Evolutionary conservation across 306 rosid genomes (phyloP).

Genomic region (Oemleria cerasiformis): DNA sequence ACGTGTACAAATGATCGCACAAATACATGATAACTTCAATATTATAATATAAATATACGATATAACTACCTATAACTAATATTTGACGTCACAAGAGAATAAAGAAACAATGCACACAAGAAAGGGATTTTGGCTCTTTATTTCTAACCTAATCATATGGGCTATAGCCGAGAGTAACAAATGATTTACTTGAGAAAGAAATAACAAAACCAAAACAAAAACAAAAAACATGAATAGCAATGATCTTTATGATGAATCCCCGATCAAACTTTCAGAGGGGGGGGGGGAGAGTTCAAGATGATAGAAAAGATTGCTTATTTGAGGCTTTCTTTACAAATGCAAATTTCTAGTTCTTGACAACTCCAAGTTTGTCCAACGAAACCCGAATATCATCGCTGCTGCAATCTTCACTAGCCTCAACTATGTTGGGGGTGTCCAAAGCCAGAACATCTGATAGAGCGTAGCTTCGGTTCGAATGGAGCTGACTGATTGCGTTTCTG

Average conservation of each 20-base stretch:
- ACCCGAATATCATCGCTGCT: constrained; percentile 54
- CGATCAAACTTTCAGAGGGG: neutral
- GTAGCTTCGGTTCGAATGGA: constrained; percentile 78
- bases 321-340: neutral
- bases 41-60: no score
- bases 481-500: constrained; percentile 56
- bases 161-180: constrained; percentile 4
- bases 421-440: constrained; percentile 64
- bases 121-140: constrained; percentile 14
- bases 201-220: neutral
- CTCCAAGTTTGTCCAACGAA: constrained; percentile 63
- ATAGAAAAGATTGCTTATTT: neutral
- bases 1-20: no score
- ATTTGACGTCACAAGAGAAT: no score
- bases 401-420: constrained; percentile 56
- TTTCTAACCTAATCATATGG: constrained; percentile 3
- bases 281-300: neutral
- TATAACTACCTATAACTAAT: no score
- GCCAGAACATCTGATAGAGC: constrained; percentile 89
- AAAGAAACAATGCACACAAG: no score
- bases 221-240: neutral
- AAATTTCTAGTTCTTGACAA: constrained; percentile 41
- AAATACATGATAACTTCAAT: no score
- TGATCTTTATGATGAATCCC: neutral
- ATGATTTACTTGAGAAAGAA: neutral